Conservation (phyloP, 441 rosid genomes). For the Brassica balearica region DNA sequence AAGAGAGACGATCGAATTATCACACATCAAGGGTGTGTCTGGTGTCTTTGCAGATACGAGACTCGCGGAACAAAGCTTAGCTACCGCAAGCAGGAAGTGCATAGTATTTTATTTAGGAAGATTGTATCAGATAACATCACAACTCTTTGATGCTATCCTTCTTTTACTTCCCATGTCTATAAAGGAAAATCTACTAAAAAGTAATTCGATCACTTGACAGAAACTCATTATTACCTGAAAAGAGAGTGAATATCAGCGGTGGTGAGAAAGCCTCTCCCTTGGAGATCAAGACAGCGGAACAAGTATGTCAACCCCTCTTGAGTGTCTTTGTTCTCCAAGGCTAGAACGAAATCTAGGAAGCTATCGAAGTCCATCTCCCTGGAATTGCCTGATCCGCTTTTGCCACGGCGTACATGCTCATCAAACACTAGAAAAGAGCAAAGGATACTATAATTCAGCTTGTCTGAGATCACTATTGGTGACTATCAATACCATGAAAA, state of each 20-base stretch:
- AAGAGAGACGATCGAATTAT: constrained; percentile 1
- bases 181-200: constrained; percentile 22
- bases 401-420: constrained; percentile 91
- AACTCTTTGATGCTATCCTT: constrained; percentile 82
- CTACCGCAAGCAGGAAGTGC: constrained; percentile 83
- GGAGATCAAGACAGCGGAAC: constrained; percentile 92
- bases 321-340: constrained; percentile 95
- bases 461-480: constrained; percentile 7
- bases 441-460: neutral
- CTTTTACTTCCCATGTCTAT: constrained; percentile 74
- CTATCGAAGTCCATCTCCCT: constrained; percentile 98
- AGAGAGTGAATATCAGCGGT: constrained; percentile 97
- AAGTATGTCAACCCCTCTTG: constrained; percentile 95
- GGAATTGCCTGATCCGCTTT: constrained; percentile 65
- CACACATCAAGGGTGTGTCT: constrained; percentile 17
- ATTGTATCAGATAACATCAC: constrained; percentile 88
- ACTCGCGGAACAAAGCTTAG: constrained; percentile 68
- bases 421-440: constrained; percentile 65
- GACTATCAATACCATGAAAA: constrained; percentile 14
- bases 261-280: constrained; percentile 87
- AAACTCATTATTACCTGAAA: constrained; percentile 70
- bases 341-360: constrained; percentile 91
- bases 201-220: neutral
- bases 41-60: constrained; percentile 71
- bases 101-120: constrained; percentile 85